Conservation (phyloP, 2,329 filamentous ascomycete genomes). For the Drechslerella stenobrocha region DNA sequence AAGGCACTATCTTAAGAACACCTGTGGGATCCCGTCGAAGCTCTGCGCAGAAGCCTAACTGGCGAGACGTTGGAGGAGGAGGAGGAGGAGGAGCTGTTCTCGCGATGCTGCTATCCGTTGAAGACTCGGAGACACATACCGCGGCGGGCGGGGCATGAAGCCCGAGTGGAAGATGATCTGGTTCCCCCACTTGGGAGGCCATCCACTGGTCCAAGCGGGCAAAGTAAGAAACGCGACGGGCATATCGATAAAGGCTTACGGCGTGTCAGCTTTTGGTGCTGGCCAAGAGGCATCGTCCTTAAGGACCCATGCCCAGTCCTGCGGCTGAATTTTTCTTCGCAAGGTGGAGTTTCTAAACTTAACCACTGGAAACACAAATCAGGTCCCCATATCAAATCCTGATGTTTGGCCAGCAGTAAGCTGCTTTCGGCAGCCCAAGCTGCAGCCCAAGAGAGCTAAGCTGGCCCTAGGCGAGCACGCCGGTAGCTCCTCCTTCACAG, state of each 20-base stretch:
- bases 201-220: no score
- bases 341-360: conserved; percentile 48
- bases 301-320: conserved; percentile 38
- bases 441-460: conserved; percentile 30
- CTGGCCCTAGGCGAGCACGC: conserved; percentile 25
- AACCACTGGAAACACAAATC: conserved; percentile 48
- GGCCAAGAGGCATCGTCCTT: conserved; percentile 38
- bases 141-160: no score
- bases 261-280: conserved; percentile 48
- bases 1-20: conserved; percentile 29
- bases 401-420: conserved; percentile 32
- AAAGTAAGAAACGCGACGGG: not conserved
- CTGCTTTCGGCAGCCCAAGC: conserved; percentile 48
- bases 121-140: no score
- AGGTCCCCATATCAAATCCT: conserved; percentile 48
- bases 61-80: no score
- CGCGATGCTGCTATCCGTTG: no score
- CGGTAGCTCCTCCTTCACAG: conserved; percentile 41
- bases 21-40: conserved; percentile 29
- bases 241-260: conserved; percentile 44
- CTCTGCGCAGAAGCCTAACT: conserved; percentile 2
- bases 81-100: not conserved
- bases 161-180: no score
- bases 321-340: conserved; percentile 47
- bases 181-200: no score